These are phyloP conservation scores for Calcarisporium arbuscula DNA, from an alignment of 2,329 filamentous ascomycete species.

Conservation along the genomic window DNA sequence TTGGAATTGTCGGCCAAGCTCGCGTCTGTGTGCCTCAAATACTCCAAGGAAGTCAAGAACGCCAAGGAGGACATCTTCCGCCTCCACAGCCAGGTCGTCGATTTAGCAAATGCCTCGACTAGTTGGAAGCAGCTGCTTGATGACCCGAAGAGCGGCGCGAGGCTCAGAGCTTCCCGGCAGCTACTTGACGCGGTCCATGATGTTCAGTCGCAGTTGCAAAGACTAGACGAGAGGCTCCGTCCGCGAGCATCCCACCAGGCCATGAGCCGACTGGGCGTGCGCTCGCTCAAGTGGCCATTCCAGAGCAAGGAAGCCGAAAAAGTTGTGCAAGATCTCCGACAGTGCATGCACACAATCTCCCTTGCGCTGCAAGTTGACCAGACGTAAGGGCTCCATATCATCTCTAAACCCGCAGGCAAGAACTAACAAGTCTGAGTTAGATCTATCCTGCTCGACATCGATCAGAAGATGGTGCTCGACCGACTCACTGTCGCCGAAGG, in stretches of 20 bases:
- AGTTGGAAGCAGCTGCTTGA: slow-evolving; percentile 18
- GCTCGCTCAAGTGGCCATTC: slow-evolving; percentile 33
- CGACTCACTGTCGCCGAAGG: slow-evolving; percentile 4
- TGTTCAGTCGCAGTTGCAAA: background rate
- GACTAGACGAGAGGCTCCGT: slow-evolving; percentile 1
- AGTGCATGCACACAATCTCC: slow-evolving; percentile 19
- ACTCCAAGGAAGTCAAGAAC: slow-evolving; percentile 24
- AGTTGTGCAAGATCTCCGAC: slow-evolving; percentile 19
- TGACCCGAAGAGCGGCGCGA: slow-evolving; percentile 9
- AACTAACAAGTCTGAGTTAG: slow-evolving; percentile 1
- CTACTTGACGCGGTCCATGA: slow-evolving; percentile 1
- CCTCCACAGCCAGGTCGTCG: slow-evolving; percentile 19
- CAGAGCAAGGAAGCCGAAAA: slow-evolving; percentile 25
- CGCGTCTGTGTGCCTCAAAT: slow-evolving; percentile 24
- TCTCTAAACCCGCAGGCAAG: background rate
- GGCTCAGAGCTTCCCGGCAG: background rate
- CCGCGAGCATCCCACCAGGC: slow-evolving; percentile 14
- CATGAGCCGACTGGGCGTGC: slow-evolving; percentile 24
- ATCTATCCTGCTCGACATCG: slow-evolving; percentile 1
- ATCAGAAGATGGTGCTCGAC: background rate
- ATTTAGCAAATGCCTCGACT: slow-evolving; percentile 19
- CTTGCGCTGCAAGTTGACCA: slow-evolving; percentile 26
- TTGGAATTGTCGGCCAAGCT: slow-evolving; percentile 31
- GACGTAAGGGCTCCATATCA: slow-evolving; percentile 21
- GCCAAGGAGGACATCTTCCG: slow-evolving; percentile 24